Evolutionary conservation across 768 basidiomycete genomes (phyloP), one percentile per base, ranked within the genome.

Genomic region (Lactarius quietus): DNA sequence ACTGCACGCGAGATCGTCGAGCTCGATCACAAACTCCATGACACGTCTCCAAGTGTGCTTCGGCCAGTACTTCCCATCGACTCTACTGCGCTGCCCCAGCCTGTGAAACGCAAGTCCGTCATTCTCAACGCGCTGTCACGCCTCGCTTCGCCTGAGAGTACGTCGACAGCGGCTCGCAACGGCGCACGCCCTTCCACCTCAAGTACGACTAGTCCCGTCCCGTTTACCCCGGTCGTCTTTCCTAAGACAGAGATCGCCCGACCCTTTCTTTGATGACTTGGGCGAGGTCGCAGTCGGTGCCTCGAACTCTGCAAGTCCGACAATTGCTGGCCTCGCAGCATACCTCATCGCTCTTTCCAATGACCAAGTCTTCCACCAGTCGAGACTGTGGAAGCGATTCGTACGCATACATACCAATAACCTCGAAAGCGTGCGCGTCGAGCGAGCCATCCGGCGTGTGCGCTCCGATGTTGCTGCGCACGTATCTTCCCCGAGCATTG

Each of bases 81-180:
- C 72, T 68, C 83, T 41, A 75, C 83, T 29, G 73, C 79, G 26
- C 75, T 88, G 14, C 84, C 86, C 8, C 78, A 82, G 39, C 81
- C 82, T 6, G 72, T 76, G 8, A 93, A 93, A 76, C 87, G 89
- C 74, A 92, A 89, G 76, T 91, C 89, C 29, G 89, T 83, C 39
- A 94, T 94, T 75, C 81, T 94, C 67, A 91, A 91, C 74, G 93
- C 92, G 54, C 84, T 94, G 57, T 92, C 90, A 26, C 87, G 90
- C 57, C 81, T 93, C 51, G 88, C 91, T 3, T 92, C 92, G 10
- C 90, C 90, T 26, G 81, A 84, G 6, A 78, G 76, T 70, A 87
- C 84, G 77, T 78, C 80, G 61, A 63, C 70, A 33, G 59, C 68
- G n/a, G 67, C 74, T 8, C 78, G 82, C 28, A 77, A 78, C 55